Evolutionary conservation across 2,329 filamentous ascomycete species (phyloP).

Genomic region (Beauveria varroae): DNA sequence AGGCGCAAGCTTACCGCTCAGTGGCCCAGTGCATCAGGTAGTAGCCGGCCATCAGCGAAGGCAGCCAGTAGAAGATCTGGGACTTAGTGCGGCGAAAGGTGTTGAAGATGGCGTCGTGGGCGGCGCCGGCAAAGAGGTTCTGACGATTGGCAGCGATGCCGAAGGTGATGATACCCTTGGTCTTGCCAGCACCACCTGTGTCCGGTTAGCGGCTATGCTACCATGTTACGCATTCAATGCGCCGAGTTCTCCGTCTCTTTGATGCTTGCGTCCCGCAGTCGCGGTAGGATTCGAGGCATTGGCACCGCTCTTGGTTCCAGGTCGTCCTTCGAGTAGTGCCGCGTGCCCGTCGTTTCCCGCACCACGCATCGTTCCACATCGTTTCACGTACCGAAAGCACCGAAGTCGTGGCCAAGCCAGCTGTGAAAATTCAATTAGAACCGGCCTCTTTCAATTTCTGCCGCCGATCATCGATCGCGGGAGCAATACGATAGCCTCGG

Average conservation of each 20-base stretch:
- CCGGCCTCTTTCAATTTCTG: background rate
- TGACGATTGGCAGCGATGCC: conserved; percentile 81
- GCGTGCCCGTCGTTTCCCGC: background rate
- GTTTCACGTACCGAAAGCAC: conserved; percentile 59
- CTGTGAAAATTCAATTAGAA: conserved; percentile 36
- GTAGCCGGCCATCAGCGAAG: conserved; percentile 73
- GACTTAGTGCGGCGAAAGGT: conserved; percentile 75
- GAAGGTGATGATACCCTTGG: conserved; percentile 63
- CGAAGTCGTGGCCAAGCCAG: conserved; percentile 64
- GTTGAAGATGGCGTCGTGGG: conserved; percentile 89
- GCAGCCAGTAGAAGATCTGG: conserved; percentile 84
- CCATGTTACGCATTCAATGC: conserved; percentile 14
- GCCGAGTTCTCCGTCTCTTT: conserved; percentile 5
- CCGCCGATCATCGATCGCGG: background rate
- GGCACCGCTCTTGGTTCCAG: background rate
- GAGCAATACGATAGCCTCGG: background rate
- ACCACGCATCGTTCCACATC: background rate
- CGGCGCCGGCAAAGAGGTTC: conserved; percentile 71
- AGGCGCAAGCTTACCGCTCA: conserved; percentile 57
- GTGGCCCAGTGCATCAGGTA: conserved; percentile 83
- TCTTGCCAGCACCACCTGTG: conserved; percentile 45
- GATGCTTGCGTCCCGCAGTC: background rate
- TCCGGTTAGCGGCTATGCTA: conserved; percentile 14
- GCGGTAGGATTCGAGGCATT: background rate
- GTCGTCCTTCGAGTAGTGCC: background rate